phyloP scores from a whole-genome alignment of 306 rosid genomes.

The Glycine soja region DNA sequence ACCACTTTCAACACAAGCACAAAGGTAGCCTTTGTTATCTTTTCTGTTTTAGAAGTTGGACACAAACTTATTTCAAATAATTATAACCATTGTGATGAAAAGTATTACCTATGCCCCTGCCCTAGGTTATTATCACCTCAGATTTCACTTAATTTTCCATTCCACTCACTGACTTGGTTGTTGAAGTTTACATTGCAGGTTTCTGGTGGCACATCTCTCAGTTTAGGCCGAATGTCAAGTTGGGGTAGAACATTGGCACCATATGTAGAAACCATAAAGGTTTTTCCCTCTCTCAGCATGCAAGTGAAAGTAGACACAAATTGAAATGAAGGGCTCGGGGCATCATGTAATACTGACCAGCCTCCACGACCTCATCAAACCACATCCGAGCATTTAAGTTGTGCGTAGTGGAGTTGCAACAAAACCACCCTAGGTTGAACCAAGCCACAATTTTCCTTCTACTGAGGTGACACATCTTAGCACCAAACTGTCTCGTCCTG shows the following conservation, averaged over 20 bases:
- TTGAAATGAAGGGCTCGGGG: not conserved
- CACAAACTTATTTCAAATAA: not conserved
- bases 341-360: not conserved
- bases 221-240: too few species aligned
- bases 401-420: too few species aligned
- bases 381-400: not conserved
- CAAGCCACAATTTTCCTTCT: too few species aligned
- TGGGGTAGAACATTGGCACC: not conserved
- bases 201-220: not conserved
- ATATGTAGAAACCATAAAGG: not conserved
- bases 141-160: not conserved
- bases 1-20: not conserved
- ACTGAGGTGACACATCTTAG: too few species aligned
- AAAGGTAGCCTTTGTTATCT: not conserved
- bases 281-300: not conserved
- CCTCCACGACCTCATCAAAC: not conserved
- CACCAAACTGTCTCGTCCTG: not conserved
- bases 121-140: too few species aligned
- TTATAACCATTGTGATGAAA: not conserved
- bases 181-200: not conserved
- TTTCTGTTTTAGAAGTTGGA: not conserved
- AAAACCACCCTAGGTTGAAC: too few species aligned
- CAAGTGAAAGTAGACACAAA: not conserved
- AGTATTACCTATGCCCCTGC: not conserved
- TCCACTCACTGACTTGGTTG: not conserved